These are phyloP conservation scores for Pichia sp. DNA, from an alignment of 1,139 yeast species.

Conservation along the genomic window DNA sequence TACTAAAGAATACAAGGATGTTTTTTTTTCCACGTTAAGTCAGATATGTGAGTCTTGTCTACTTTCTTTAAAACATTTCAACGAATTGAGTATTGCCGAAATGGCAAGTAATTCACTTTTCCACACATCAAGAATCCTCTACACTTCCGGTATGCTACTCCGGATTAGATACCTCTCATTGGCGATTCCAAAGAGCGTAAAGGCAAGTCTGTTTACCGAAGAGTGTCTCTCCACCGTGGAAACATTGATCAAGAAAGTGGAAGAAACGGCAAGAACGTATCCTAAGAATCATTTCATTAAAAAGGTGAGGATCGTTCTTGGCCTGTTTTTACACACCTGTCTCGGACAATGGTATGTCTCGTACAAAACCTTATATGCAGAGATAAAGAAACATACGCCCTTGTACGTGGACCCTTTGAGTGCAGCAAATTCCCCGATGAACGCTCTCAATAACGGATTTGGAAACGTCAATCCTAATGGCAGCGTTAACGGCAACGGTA, in stretches of 20 bases:
- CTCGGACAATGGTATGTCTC: conserved; percentile 37
- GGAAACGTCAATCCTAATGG: too few relatives aligned
- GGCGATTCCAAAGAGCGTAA: conserved; percentile 44
- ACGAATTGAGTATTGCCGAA: conserved; percentile 34
- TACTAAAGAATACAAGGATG: conserved; percentile 19
- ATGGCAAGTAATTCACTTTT: conserved; percentile 56
- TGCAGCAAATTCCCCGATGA: too few relatives aligned
- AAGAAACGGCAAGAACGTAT: conserved; percentile 31
- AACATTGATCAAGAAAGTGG: conserved; percentile 35
- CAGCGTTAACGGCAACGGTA: too few relatives aligned
- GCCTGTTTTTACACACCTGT: conserved; percentile 54
- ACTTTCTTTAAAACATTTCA: conserved; percentile 44
- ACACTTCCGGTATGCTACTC: conserved; percentile 60
- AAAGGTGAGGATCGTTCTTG: conserved; percentile 48
- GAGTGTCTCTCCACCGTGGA: conserved; percentile 40
- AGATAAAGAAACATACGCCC: conserved; percentile 11
- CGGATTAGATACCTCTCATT: conserved; percentile 51
- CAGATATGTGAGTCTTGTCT: conserved; percentile 53
- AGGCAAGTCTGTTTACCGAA: conserved; percentile 42
- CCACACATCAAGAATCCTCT: conserved; percentile 57
- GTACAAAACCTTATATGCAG: conserved; percentile 12
- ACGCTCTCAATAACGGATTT: neutral
- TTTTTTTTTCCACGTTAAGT: conserved; percentile 35
- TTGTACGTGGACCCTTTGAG: too few relatives aligned
- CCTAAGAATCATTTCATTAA: conserved; percentile 45